phyloP scores from a whole-genome alignment of 202 grass and related monocot genomes.

The Hordeum pubiflorum region DNA sequence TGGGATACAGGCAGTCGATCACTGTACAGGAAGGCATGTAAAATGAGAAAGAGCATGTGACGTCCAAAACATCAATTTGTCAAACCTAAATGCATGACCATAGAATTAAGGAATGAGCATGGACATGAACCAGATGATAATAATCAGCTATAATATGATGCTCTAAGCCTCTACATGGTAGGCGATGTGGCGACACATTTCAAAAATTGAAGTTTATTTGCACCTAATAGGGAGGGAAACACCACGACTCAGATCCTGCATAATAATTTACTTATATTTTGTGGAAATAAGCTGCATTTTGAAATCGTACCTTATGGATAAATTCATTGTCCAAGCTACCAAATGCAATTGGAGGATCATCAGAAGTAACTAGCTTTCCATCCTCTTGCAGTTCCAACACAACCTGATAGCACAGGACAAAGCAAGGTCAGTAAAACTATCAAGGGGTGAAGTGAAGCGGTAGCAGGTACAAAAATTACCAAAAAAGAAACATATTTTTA shows the following conservation, averaged over 20 bases:
- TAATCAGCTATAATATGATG: neutral
- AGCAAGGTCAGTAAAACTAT: conserved; percentile 11
- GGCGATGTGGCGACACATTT: neutral
- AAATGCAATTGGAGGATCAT: conserved; percentile 72
- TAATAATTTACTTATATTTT: neutral
- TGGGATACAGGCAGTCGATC: neutral
- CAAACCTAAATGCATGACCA: neutral
- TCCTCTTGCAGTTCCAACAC: conserved; percentile 92
- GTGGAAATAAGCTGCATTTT: conserved; percentile 15
- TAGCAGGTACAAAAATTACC: neutral
- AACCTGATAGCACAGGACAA: conserved; percentile 47
- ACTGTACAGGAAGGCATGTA: neutral
- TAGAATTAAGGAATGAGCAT: neutral
- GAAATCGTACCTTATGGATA: conserved; percentile 69
- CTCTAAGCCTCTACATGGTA: neutral
- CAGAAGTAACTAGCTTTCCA: conserved; percentile 73
- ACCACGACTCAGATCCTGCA: neutral
- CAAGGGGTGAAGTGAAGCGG: neutral
- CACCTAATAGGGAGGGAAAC: neutral
- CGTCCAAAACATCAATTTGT: neutral
- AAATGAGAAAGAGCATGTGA: neutral
- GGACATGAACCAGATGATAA: neutral
- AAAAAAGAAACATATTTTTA: neutral
- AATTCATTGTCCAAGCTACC: conserved; percentile 59
- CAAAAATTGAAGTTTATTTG: neutral